These are phyloP conservation scores for Teunomyces barrocoloradensis DNA, from an alignment of 805 yeast genomes.

Conservation along the genomic window DNA sequence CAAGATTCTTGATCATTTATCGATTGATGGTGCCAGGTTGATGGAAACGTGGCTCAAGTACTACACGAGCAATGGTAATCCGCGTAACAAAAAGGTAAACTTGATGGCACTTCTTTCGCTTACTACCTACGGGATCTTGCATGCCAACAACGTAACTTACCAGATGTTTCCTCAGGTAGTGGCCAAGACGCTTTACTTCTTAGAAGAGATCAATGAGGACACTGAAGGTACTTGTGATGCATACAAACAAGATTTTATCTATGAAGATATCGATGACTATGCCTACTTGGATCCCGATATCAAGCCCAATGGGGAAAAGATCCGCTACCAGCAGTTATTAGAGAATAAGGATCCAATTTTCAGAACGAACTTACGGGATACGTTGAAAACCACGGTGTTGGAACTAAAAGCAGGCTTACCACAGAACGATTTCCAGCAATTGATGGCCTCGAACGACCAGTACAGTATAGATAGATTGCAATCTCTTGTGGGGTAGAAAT, in stretches of 20 bases:
- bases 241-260: constrained; percentile 35
- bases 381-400: constrained; percentile 32
- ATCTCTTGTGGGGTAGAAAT: constrained; percentile 1
- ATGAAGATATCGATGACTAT: constrained; percentile 43
- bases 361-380: constrained; percentile 47
- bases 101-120: constrained; percentile 60
- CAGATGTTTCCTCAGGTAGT: constrained; percentile 27
- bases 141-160: constrained; percentile 11
- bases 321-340: constrained; percentile 32
- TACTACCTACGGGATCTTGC: constrained; percentile 29
- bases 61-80: constrained; percentile 60
- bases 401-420: constrained; percentile 24
- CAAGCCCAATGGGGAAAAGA: constrained; percentile 42
- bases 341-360: constrained; percentile 33
- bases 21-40: constrained; percentile 22
- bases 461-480: constrained; percentile 34
- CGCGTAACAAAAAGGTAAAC: constrained; percentile 69
- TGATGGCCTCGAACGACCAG: constrained; percentile 35
- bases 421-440: constrained; percentile 28
- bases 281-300: constrained; percentile 40
- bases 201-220: constrained; percentile 75
- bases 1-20: constrained; percentile 27
- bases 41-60: constrained; percentile 39
- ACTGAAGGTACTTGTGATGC: constrained; percentile 32
- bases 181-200: constrained; percentile 39